Evolutionary conservation across 225 moss, liverwort and hornwort species (phyloP).

Genomic region (Bryoerythrophyllum caledonicum): DNA sequence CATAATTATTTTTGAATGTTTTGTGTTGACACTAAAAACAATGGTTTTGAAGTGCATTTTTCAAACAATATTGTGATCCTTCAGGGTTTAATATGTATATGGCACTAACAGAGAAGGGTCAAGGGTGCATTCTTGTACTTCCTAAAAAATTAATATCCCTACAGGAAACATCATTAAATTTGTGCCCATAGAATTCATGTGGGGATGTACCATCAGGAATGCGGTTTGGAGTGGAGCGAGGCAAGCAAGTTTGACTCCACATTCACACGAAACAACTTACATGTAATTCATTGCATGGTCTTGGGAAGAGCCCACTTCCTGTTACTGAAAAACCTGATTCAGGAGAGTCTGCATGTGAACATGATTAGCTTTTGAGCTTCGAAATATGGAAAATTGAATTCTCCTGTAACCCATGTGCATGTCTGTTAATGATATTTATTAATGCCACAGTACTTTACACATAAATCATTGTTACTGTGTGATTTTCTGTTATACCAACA

Average conservation of each 20-base stretch:
- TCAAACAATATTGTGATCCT: too few species aligned
- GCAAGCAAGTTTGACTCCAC: neutral
- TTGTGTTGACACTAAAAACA: too few species aligned
- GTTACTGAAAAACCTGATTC: neutral
- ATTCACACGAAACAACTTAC: neutral
- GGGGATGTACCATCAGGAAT: neutral
- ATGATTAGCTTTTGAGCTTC: neutral
- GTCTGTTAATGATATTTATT: neutral
- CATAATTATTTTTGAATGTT: too few species aligned
- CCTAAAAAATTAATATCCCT: neutral
- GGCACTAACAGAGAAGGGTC: too few species aligned
- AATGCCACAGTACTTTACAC: neutral
- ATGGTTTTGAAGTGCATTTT: too few species aligned
- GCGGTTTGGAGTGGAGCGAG: too few species aligned
- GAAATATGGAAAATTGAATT: neutral
- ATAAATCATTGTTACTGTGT: neutral
- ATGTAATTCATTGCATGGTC: neutral
- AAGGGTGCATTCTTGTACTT: neutral
- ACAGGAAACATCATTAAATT: neutral
- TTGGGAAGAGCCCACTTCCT: neutral
- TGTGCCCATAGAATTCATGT: neutral
- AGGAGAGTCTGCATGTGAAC: neutral
- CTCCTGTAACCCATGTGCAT: neutral
- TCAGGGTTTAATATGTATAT: too few species aligned
- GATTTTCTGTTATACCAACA: neutral